A percentile compares a stretch with the other conserved stretches of the same genome.
Evolutionary conservation across 169 alveolate genomes (phyloP).

Genomic region (Babesia divergens): DNA sequence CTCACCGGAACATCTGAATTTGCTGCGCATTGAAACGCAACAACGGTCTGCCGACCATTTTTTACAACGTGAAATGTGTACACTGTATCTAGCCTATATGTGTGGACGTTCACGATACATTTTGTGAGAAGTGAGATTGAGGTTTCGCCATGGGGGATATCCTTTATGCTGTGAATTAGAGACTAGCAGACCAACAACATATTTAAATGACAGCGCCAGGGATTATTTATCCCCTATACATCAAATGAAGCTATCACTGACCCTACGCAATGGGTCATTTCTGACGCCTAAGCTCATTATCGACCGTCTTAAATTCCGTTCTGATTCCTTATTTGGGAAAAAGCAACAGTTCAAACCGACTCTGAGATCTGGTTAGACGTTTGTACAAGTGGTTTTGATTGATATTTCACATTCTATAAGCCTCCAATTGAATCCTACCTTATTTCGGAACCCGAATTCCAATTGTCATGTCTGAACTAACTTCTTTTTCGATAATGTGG

Average conservation of each 20-base stretch:
- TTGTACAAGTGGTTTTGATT: not conserved
- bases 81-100: not conserved
- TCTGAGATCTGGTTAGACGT: constrained; percentile 24
- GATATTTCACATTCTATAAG: not conserved
- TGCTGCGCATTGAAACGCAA: constrained; percentile 32
- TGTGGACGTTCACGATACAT: not conserved
- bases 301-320: constrained; percentile 8
- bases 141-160: not conserved
- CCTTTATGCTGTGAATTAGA: not conserved
- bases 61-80: not conserved
- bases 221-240: too few relatives aligned
- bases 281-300: constrained; percentile 53
- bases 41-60: constrained; percentile 11
- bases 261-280: not conserved
- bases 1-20: constrained; percentile 22
- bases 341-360: constrained; percentile 12
- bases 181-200: too few relatives aligned
- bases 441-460: not conserved
- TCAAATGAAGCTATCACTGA: not conserved
- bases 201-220: too few relatives aligned
- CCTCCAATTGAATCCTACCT: not conserved
- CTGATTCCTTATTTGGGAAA: not conserved
- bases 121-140: too few relatives aligned
- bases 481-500: too few relatives aligned
- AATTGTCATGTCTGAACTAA: not conserved